A percentile compares a stretch with the other conserved stretches of the same genome.
phyloP scores from a whole-genome alignment of 352 stramenopile genomes.

The Phytophthora constricta region DNA sequence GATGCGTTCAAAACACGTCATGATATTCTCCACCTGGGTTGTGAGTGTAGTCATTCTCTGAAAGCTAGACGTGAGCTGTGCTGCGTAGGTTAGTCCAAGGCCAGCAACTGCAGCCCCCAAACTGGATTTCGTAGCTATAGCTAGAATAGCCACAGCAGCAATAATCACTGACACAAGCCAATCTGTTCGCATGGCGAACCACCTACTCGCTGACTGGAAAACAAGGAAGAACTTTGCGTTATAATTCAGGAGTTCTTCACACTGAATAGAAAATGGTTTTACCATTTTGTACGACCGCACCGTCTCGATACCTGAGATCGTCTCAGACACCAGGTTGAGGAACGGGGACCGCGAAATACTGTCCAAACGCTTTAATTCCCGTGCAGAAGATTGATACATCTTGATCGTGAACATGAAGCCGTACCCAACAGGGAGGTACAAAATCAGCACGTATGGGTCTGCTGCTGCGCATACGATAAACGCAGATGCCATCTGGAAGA shows the following conservation, averaged over 20 bases:
- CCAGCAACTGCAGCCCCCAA: conserved; percentile 35
- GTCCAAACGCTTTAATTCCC: conserved; percentile 95
- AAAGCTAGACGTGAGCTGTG: conserved; percentile 54
- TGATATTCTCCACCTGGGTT: conserved; percentile 59
- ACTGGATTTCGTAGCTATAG: conserved; percentile 62
- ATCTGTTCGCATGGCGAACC: conserved; percentile 94
- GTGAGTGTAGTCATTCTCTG: conserved; percentile 37
- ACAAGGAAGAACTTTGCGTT: conserved; percentile 52
- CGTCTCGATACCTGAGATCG: conserved; percentile 91
- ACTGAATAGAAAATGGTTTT: conserved; percentile 36
- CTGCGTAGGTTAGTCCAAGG: conserved; percentile 44
- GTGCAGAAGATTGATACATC: conserved; percentile 86
- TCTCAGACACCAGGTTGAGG: conserved; percentile 93
- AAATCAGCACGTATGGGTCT: conserved; percentile 55
- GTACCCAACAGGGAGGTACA: conserved; percentile 53
- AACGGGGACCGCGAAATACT: conserved; percentile 91
- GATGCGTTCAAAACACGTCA: conserved; percentile 56
- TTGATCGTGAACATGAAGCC: conserved; percentile 38
- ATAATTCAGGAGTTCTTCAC: conserved; percentile 45
- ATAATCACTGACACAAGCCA: conserved; percentile 87
- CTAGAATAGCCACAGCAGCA: conserved; percentile 82
- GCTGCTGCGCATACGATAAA: conserved; percentile 56
- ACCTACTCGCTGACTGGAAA: conserved; percentile 68
- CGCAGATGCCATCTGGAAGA: conserved; percentile 48
- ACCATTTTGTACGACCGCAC: conserved; percentile 85